Evolutionary conservation across 345 rosid species (phyloP).

Genomic region (Linum trigynum): DNA sequence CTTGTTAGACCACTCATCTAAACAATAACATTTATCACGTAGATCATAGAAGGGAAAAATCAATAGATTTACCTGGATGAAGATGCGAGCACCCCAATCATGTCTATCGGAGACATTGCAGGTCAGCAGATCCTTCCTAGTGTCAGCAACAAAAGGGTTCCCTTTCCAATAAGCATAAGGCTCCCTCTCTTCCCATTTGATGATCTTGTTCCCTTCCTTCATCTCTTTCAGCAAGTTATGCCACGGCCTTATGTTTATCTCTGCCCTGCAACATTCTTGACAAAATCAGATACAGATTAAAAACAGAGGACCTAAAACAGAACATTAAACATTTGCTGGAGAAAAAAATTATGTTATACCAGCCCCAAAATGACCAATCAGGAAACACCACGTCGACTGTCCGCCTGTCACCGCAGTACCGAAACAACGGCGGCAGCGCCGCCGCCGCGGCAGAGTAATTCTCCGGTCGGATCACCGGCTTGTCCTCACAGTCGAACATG

Average conservation of each 20-base stretch:
- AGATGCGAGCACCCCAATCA: constrained; percentile 1
- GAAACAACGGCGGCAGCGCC: constrained; percentile 35
- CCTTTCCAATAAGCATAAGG: constrained; percentile 5
- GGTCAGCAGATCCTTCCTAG: constrained; percentile 1
- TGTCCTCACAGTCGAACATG: constrained; percentile 30
- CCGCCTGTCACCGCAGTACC: constrained; percentile 32
- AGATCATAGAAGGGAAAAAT: neutral
- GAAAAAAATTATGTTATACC: neutral
- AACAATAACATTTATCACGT: too few relatives aligned
- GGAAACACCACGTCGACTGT: constrained; percentile 37
- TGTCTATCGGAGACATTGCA: neutral
- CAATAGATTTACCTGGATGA: neutral
- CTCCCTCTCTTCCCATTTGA: neutral
- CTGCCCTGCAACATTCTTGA: neutral
- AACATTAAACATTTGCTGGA: neutral
- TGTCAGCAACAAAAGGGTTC: constrained; percentile 2
- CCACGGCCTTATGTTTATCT: constrained; percentile 6
- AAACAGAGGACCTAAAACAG: neutral
- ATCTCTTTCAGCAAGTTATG: neutral
- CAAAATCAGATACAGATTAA: neutral
- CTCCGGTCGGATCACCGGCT: constrained; percentile 18
- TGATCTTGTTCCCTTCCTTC: constrained; percentile 1
- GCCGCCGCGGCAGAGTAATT: constrained; percentile 12
- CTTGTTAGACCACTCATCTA: too few relatives aligned
- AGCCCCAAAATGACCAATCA: constrained; percentile 32